phyloP scores from a whole-genome alignment of 164 flowering plant genomes.

The Hamamelis virginiana region DNA sequence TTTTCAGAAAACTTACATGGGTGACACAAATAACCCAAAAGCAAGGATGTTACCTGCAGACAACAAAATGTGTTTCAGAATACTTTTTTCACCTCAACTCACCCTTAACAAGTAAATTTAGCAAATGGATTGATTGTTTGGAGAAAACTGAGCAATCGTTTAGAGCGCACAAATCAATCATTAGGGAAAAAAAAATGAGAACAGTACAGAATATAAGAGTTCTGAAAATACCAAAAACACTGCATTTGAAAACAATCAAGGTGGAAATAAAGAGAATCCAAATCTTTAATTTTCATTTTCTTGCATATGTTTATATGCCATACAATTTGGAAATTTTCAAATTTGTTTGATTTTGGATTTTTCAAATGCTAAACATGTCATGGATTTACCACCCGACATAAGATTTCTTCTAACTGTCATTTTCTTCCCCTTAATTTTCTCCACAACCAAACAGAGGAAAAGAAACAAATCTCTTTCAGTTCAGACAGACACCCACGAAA shows the following conservation, averaged over 20 bases:
- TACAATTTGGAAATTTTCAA: not conserved
- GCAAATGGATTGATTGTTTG: no score
- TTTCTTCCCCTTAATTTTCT: not conserved
- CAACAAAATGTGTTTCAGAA: not conserved
- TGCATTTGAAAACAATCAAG: not conserved
- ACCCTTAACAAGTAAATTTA: no score
- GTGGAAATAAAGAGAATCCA: not conserved
- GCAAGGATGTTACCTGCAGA: constrained; percentile 77
- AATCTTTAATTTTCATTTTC: not conserved
- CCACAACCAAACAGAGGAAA: constrained; percentile 1
- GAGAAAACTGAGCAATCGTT: no score
- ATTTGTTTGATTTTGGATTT: not conserved
- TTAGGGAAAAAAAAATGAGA: no score
- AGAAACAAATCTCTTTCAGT: not conserved
- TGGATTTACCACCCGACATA: no score
- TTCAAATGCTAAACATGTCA: not conserved
- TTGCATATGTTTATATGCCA: not conserved
- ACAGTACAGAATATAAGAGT: not conserved
- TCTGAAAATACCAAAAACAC: no score
- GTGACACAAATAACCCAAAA: constrained; percentile 69
- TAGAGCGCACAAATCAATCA: no score
- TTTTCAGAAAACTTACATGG: constrained; percentile 51
- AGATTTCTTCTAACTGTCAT: no score
- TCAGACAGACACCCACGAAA: no score
- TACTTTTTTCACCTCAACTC: no score